Evolutionary conservation across 192 early-diverging fungal species (phyloP).

Genomic region (Rhizophagus prolifer): DNA sequence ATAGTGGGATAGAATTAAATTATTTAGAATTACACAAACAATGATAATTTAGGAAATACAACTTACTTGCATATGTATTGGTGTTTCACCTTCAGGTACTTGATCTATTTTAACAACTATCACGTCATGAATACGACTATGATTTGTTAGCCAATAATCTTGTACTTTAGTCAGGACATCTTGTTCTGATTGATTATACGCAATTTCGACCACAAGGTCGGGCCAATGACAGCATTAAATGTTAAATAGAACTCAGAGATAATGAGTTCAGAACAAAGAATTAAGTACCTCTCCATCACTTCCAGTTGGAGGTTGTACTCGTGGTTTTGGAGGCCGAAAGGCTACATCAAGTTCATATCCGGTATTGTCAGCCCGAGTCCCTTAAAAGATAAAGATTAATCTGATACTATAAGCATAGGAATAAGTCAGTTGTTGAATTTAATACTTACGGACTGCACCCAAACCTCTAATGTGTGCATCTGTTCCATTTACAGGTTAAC

Average conservation of each 20-base stretch:
- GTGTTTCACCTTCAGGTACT: background rate
- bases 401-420: too few species aligned
- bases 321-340: background rate
- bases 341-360: too few species aligned
- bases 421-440: too few species aligned
- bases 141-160: background rate
- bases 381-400: too few species aligned
- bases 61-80: background rate
- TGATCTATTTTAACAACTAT: background rate
- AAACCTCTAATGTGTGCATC: too few species aligned
- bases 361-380: too few species aligned
- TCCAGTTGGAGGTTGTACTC: background rate
- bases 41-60: background rate
- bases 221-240: background rate
- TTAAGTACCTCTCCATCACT: conserved; percentile 6
- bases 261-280: conserved; percentile 1
- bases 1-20: background rate
- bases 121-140: too few species aligned
- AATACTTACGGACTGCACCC: too few species aligned
- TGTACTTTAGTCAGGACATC: background rate
- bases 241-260: background rate
- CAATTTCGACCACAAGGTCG: conserved; percentile 8
- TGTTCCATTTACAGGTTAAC: too few species aligned
- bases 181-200: background rate
- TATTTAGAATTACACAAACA: background rate